Conservation (phyloP, 257 asterid species). For the Hygrophila difformis region DNA sequence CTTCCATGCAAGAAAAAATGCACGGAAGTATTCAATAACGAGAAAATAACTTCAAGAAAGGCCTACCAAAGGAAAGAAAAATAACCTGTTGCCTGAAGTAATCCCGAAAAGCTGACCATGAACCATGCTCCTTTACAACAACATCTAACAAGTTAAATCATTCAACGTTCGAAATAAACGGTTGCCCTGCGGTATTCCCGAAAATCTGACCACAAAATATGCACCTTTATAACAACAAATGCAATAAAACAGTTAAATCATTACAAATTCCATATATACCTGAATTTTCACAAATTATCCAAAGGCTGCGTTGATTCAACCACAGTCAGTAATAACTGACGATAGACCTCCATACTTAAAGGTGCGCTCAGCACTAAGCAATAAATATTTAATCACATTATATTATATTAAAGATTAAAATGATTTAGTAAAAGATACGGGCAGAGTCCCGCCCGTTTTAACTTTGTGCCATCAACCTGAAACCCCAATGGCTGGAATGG, state of each 20-base stretch:
- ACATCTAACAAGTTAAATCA: no score
- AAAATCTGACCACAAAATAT: slow-evolving; percentile 78
- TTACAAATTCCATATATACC: no score
- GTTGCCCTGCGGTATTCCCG: no score
- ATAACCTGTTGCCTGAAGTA: slow-evolving; percentile 75
- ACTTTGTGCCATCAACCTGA: slow-evolving; percentile 72
- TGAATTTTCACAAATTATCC: not conserved
- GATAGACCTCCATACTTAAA: no score
- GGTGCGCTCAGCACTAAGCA: no score
- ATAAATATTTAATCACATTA: no score
- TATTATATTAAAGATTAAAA: no score
- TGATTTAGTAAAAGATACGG: slow-evolving; percentile 66
- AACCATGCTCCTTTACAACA: no score
- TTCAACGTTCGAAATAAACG: no score
- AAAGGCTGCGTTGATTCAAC: no score
- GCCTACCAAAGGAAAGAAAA: slow-evolving; percentile 9
- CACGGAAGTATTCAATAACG: slow-evolving; percentile 7
- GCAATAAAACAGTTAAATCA: slow-evolving; percentile 43
- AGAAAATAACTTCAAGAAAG: not conserved
- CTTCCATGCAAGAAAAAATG: slow-evolving; percentile 33
- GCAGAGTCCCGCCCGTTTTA: slow-evolving; percentile 98
- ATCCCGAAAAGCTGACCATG: no score
- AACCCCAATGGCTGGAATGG: slow-evolving; percentile 82
- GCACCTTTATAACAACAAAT: slow-evolving; percentile 89
- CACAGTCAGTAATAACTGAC: no score